A percentile compares a stretch with the other conserved stretches of the same genome.
phyloP scores from a whole-genome alignment of 2,329 filamentous ascomycete genomes.

The Fusarium solani-melongenae region DNA sequence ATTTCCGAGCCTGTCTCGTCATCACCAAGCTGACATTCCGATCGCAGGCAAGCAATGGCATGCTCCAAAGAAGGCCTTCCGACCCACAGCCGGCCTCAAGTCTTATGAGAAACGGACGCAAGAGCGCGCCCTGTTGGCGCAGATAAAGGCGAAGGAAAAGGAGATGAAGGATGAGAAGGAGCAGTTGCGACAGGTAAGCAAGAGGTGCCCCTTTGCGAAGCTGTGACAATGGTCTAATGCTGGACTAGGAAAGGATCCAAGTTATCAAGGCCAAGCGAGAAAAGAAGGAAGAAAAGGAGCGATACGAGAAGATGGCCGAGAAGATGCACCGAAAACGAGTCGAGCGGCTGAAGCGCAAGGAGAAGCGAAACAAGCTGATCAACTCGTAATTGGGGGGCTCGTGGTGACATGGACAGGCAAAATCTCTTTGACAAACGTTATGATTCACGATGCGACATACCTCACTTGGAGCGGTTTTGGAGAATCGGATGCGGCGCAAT shows the following conservation, averaged over 20 bases:
- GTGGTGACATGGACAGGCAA: conserved; percentile 1
- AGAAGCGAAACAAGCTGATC: conserved; percentile 92
- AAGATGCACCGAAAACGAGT: conserved; percentile 98
- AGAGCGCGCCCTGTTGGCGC: conserved; percentile 74
- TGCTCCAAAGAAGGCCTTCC: conserved; percentile 82
- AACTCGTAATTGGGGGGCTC: conserved; percentile 63
- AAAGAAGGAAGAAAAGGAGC: conserved; percentile 91
- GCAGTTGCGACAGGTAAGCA: conserved; percentile 79
- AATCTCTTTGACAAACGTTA: conserved; percentile 29
- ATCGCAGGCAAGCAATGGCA: conserved; percentile 93
- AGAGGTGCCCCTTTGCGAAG: background rate
- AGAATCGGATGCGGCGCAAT: conserved; percentile 25
- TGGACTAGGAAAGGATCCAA: conserved; percentile 75
- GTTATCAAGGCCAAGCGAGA: conserved; percentile 86
- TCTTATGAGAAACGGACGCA: conserved; percentile 82
- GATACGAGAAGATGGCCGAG: conserved; percentile 93
- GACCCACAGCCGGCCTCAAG: conserved; percentile 80
- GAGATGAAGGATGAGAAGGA: conserved; percentile 98
- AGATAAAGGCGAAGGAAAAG: conserved; percentile 93
- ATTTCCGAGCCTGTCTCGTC: background rate
- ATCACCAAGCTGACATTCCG: conserved; percentile 18
- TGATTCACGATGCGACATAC: conserved; percentile 39
- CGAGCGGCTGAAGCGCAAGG: conserved; percentile 90
- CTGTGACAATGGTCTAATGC: conserved; percentile 18
- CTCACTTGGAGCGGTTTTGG: conserved; percentile 18